Percentiles rank a stretch among this genome's conserved stretches.
phyloP scores from a whole-genome alignment of 2,329 filamentous ascomycete genomes.

The Colletotrichum nymphaeae region DNA sequence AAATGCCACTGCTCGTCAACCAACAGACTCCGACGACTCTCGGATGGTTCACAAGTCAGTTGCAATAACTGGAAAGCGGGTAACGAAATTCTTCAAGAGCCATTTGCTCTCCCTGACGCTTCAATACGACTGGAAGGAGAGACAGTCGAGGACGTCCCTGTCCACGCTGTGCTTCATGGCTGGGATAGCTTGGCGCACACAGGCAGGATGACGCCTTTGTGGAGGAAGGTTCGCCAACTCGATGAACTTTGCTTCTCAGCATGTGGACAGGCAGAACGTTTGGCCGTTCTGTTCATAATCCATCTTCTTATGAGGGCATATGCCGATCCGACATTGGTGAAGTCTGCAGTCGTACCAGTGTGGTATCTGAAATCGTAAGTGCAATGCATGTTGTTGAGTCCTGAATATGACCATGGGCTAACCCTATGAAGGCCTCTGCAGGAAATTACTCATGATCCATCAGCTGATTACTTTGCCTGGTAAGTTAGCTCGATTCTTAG shows the following conservation, averaged over 20 bases:
- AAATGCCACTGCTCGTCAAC: not conserved
- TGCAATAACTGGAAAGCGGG: conserved; percentile 42
- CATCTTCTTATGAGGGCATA: conserved; percentile 42
- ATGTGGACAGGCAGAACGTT: conserved; percentile 38
- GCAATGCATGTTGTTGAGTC: not conserved
- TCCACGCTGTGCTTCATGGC: conserved; percentile 42
- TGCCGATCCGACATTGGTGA: conserved; percentile 37
- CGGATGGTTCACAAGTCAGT: conserved; percentile 13
- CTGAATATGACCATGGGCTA: too few species aligned
- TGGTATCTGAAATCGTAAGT: conserved; percentile 29
- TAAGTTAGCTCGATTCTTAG: not conserved
- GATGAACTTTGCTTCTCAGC: conserved; percentile 41
- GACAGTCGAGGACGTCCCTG: conserved; percentile 40
- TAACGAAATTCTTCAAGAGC: conserved; percentile 35
- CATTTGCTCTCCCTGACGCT: conserved; percentile 23
- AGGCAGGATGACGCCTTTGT: conserved; percentile 41
- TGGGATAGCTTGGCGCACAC: conserved; percentile 42
- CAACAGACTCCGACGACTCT: not conserved
- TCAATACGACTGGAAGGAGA: conserved; percentile 38
- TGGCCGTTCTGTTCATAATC: conserved; percentile 40
- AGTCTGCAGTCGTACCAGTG: not conserved
- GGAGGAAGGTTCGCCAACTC: conserved; percentile 40
- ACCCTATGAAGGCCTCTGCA: not conserved
- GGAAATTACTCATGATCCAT: not conserved
- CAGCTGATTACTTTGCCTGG: conserved; percentile 20